Conservation (phyloP, 1,139 yeast genomes). For the Taphrina betulina region DNA sequence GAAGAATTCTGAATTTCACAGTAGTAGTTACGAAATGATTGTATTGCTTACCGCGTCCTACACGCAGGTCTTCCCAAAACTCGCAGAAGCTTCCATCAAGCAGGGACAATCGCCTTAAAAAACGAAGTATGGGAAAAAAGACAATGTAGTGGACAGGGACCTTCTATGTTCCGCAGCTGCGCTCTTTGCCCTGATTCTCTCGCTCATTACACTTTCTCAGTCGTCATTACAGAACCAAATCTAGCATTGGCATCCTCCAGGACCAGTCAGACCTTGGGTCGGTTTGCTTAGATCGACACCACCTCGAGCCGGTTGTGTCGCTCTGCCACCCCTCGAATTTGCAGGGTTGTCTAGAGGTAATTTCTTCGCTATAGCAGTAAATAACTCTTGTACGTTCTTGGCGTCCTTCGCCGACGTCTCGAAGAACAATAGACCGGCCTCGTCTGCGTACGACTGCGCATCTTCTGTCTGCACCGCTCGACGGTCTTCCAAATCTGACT, state of each 20-base stretch:
- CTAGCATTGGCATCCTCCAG: constrained; percentile 29
- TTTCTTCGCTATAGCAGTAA: constrained; percentile 61
- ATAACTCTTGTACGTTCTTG: constrained; percentile 73
- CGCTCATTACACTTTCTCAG: too few relatives aligned
- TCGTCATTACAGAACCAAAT: too few relatives aligned
- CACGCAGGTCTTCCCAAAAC: too few relatives aligned
- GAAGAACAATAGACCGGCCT: constrained; percentile 74
- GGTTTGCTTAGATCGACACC: constrained; percentile 28
- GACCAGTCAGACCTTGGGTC: constrained; percentile 26
- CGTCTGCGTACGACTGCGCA: constrained; percentile 63
- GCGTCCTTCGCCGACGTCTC: constrained; percentile 97
- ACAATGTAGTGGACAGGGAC: too few relatives aligned
- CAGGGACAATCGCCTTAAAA: too few relatives aligned
- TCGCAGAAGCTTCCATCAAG: too few relatives aligned
- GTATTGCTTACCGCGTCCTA: too few relatives aligned
- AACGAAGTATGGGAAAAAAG: too few relatives aligned
- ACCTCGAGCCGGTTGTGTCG: constrained; percentile 25
- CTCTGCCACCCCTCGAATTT: constrained; percentile 23
- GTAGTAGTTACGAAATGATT: too few relatives aligned
- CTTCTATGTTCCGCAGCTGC: too few relatives aligned
- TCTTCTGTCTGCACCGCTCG: constrained; percentile 52
- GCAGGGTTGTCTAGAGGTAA: constrained; percentile 29
- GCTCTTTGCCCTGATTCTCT: too few relatives aligned
- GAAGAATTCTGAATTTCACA: too few relatives aligned
- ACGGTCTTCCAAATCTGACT: constrained; percentile 66